Evolutionary conservation across 805 yeast genomes (phyloP), one percentile per base, ranked within the genome.

Genomic region (Blastobotrys muscicola): DNA sequence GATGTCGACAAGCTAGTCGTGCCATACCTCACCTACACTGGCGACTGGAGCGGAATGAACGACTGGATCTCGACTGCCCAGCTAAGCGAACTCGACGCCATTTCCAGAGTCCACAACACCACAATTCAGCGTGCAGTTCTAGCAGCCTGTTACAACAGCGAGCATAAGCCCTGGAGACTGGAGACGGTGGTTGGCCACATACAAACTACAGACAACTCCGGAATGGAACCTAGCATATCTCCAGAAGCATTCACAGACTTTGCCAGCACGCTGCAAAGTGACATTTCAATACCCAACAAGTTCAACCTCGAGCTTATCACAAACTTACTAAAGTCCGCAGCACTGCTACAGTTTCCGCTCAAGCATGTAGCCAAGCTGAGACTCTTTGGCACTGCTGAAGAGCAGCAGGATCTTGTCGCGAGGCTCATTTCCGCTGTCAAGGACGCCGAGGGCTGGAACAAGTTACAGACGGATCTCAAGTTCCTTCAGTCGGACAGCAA

Each of bases 21-120:
- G 15, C 67, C 67, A 3, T 64, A 55, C 39, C 34, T 53, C 10
- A 34, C 49, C n/a, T 59, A 50, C 38, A 26, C 29, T 3, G 31
- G 45, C 3, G 48, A 50, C 20, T 46, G 49, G 23, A 51, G 46
- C 8, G 37, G 51, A n/a, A 42, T 55, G 9, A 33, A 41, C 31
- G 33, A 36, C 8, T 54, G 54, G 52, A 43, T 48, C 8, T 20
- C 26, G 4, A 20, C 26, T 20, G 26, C 26, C 26, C 26, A 20
- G 26, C 26, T 20, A 6, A 4, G 6, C 26, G 26, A 20, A 20
- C 26, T 20, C 6, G 26, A 20, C 6, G 26, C 26, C 26, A 20
- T 20, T 20, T 20, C 26, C 1, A 47, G 49, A 34, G 52, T 47
- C 2, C 41, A 38, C 20, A 16, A 42, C 7, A 47, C 47, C 12